Conservation (phyloP, 345 rosid species). For the Hibiscus mutabilis region DNA sequence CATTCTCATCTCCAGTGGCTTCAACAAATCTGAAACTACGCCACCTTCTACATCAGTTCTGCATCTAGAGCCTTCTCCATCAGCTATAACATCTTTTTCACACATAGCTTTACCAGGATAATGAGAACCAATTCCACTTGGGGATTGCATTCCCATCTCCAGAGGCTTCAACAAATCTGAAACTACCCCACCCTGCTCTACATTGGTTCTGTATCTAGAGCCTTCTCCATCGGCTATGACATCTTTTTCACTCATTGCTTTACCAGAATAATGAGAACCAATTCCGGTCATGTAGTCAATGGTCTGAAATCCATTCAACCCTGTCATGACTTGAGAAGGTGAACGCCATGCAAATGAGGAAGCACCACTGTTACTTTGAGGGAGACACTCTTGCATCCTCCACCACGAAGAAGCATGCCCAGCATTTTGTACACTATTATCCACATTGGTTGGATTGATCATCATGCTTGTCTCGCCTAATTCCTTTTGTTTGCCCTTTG, state of each 20-base stretch:
- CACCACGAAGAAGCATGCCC: neutral
- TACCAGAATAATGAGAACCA: neutral
- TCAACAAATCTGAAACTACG: neutral
- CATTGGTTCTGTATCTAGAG: no score
- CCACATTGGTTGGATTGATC: neutral
- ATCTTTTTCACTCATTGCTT: neutral
- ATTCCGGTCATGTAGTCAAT: conserved; percentile 7
- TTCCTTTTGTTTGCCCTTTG: neutral
- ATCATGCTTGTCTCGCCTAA: neutral
- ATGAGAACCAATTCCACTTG: neutral
- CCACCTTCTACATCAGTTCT: neutral
- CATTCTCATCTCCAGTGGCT: neutral
- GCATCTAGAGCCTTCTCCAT: no score
- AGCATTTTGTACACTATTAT: neutral
- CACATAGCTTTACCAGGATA: neutral
- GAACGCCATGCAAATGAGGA: neutral
- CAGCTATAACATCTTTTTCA: neutral
- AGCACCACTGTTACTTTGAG: neutral
- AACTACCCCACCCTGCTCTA: neutral
- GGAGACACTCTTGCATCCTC: neutral
- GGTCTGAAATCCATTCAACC: neutral
- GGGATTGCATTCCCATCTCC: conserved; percentile 3
- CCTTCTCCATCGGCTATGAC: no score
- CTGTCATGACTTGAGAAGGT: conserved; percentile 11
- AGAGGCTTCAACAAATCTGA: neutral